Base-by-base conservation (phyloP, 768 basidiomycete genomes). In the Lepiota venenata region DNA sequence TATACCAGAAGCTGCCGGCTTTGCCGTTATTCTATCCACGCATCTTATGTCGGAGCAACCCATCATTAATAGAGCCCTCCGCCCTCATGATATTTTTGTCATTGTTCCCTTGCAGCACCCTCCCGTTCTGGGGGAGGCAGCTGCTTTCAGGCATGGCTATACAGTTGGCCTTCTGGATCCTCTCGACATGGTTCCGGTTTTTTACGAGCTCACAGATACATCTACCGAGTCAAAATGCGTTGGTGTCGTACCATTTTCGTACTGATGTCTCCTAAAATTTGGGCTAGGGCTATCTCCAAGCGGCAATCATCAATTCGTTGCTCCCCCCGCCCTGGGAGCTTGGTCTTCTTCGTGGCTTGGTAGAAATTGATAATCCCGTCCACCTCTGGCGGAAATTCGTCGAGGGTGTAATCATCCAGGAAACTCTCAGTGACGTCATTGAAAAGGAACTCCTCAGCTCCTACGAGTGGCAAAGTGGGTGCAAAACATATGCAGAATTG, bases 101-200 rank as follows among this genome's bases (percentile, higher is more conserved):
- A 69, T 82, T 32, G 68, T 81, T 15, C 77, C 79, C 4, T 64
- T 83, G 21, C 77, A 71, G 22, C 69, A 74, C 56, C 46, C 72
- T 16, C 82, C 82, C 2, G 70, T 79, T 2, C 69, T 79, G 50
- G 68, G 68, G 14, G 68, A 64, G 15, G 44, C 60, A 11, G 42
- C 54, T 20, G 21, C 45, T 2, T 66, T 66, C 41, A 69, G 67
- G 49, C 69, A 76, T 57, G 79, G 76, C 16, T 62, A 64, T 11
- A 61, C 64, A 10, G 72, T 82, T 35, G 78, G 74, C 27, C 72
- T 82, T 16, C 65, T 81, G 9, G 81, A 83, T 60, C 82, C 82
- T 4, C 66, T 82, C n/a, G 82, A 83, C 60, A 82, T 83, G 80
- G 50, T 74, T 15, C 76, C 78, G 1, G 68, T 67, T 29, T 61